Conservation (phyloP, 169 alveolate genomes). For the Plasmodium vinckei region DNA sequence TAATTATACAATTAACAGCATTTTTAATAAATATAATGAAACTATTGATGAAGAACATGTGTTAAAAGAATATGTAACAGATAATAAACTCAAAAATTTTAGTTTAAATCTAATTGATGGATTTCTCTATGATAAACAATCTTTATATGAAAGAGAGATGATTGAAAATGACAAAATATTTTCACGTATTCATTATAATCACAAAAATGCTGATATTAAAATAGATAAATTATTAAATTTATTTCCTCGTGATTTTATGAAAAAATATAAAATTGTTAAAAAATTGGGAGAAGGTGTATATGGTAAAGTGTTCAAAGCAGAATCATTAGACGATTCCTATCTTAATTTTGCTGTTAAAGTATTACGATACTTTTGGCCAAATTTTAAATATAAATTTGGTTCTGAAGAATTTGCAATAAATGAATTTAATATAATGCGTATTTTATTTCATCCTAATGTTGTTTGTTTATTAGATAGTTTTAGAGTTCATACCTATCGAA, state of each 20-base stretch:
- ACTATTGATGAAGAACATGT: slow-evolving; percentile 1
- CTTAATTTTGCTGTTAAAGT: slow-evolving; percentile 60
- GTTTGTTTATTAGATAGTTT: slow-evolving; percentile 52
- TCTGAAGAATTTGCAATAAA: slow-evolving; percentile 72
- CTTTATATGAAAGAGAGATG: slow-evolving; percentile 67
- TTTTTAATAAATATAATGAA: slow-evolving; percentile 21
- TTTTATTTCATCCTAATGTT: slow-evolving; percentile 67
- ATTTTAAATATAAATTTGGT: slow-evolving; percentile 56
- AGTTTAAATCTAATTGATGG: slow-evolving; percentile 37
- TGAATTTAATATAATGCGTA: slow-evolving; percentile 61
- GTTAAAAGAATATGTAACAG: slow-evolving; percentile 50
- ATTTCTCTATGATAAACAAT: slow-evolving; percentile 61
- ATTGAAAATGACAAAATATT: slow-evolving; percentile 53
- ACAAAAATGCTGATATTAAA: slow-evolving; percentile 38
- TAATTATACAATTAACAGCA: slow-evolving; percentile 3
- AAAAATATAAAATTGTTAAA: slow-evolving; percentile 77
- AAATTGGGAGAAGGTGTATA: slow-evolving; percentile 86
- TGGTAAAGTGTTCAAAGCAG: slow-evolving; percentile 84
- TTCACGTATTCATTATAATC: slow-evolving; percentile 24
- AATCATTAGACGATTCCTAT: slow-evolving; percentile 64
- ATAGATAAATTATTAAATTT: slow-evolving; percentile 53
- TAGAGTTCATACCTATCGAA: slow-evolving; percentile 55
- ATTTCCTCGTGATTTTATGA: slow-evolving; percentile 74
- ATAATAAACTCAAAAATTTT: slow-evolving; percentile 45
- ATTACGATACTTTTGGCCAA: slow-evolving; percentile 67